These are phyloP conservation scores for Jackrogersella minutella DNA, from an alignment of 495 filamentous ascomycete species.

Conservation along the genomic window DNA sequence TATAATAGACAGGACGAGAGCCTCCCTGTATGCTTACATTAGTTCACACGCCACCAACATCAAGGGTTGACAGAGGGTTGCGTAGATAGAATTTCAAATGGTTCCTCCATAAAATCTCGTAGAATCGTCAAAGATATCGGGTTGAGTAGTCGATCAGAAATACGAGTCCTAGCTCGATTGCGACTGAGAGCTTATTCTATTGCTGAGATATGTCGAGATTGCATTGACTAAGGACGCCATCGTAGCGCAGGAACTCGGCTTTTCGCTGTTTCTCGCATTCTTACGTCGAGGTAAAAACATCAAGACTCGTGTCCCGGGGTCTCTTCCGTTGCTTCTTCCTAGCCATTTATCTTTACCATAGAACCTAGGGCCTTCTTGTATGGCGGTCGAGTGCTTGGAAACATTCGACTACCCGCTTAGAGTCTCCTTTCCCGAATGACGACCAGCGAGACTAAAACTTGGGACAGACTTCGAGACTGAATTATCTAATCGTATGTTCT, in stretches of 20 bases:
- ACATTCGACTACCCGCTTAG: background rate
- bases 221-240: too few relatives aligned
- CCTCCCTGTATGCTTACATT: background rate
- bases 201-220: background rate
- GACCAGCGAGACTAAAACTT: constrained; percentile 1
- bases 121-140: background rate
- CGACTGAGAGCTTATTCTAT: too few relatives aligned
- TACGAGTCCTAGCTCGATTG: background rate
- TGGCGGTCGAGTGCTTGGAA: background rate
- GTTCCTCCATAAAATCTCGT: background rate
- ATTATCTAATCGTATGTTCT: constrained; percentile 26
- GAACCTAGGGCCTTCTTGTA: background rate
- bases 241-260: background rate
- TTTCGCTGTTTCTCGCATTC: background rate
- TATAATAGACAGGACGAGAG: background rate
- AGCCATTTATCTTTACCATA: background rate
- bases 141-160: background rate
- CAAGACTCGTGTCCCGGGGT: background rate
- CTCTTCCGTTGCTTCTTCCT: too few relatives aligned
- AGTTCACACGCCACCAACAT: background rate
- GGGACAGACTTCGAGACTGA: background rate
- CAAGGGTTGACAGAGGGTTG: background rate
- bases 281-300: background rate
- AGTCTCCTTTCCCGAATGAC: background rate
- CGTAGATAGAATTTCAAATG: background rate